Percentiles rank a stretch among this genome's conserved stretches.
Evolutionary conservation across 1,284 basidiomycete genomes (phyloP).

Genomic region (Psilocybe mexicana): DNA sequence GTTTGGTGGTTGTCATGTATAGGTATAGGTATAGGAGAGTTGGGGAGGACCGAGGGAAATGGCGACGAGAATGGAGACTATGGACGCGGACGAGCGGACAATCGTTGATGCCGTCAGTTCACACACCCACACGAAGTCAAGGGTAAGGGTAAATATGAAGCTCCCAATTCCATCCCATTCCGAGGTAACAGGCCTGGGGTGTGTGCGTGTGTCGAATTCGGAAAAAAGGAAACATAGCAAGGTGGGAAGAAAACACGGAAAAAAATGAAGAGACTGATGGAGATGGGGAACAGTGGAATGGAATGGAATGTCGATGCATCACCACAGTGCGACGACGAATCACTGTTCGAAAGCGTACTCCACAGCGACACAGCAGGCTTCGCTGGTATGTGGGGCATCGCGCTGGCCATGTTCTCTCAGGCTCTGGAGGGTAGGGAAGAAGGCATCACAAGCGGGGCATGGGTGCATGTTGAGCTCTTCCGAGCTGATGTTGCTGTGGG

Average conservation of each 20-base stretch:
- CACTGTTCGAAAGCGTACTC: conserved; percentile 66
- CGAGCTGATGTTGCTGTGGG: conserved; percentile 25
- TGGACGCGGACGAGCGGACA: conserved; percentile 8
- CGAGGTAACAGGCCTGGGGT: not conserved
- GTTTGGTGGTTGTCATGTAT: not conserved
- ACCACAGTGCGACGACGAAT: conserved; percentile 14
- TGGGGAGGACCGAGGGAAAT: conserved; percentile 5
- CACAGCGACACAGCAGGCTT: conserved; percentile 71
- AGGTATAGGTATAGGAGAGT: conserved; percentile 5
- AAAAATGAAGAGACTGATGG: not conserved
- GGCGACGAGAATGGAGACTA: not conserved
- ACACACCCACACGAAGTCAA: not conserved
- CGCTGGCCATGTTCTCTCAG: conserved; percentile 56
- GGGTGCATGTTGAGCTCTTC: conserved; percentile 43
- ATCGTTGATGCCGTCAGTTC: conserved; percentile 18
- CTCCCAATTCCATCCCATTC: not conserved
- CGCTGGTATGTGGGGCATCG: conserved; percentile 46
- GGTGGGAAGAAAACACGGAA: not conserved
- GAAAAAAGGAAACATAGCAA: not conserved
- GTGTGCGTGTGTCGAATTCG: not conserved
- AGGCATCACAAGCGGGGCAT: conserved; percentile 72
- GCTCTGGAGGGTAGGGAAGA: conserved; percentile 55
- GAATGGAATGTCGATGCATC: not conserved
- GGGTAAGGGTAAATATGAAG: too few species aligned
- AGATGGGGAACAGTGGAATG: not conserved